These are phyloP conservation scores for Aspergillus avenaceus DNA, from an alignment of 495 filamentous ascomycete species.

Conservation along the genomic window DNA sequence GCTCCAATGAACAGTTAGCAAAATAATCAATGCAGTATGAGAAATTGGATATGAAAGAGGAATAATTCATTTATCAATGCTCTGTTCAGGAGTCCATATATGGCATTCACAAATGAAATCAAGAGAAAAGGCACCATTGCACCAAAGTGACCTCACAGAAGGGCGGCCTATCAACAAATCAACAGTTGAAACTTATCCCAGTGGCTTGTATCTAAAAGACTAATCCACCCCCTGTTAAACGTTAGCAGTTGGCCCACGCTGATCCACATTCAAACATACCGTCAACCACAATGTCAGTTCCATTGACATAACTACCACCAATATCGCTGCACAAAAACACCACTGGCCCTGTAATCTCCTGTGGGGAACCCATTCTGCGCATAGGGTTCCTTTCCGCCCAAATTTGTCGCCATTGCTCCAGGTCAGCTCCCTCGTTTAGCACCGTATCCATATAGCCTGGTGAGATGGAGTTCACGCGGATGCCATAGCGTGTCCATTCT, in stretches of 20 bases:
- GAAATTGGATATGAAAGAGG: too few relatives aligned
- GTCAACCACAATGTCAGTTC: constrained; percentile 57
- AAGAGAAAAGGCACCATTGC: too few relatives aligned
- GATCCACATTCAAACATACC: constrained; percentile 23
- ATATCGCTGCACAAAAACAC: constrained; percentile 56
- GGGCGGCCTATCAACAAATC: too few relatives aligned
- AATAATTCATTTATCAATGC: too few relatives aligned
- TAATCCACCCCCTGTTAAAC: neutral
- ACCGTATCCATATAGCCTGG: constrained; percentile 79
- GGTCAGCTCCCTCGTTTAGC: constrained; percentile 59
- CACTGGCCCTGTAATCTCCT: constrained; percentile 64
- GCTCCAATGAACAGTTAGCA: too few relatives aligned
- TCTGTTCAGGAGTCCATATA: too few relatives aligned
- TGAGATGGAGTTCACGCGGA: constrained; percentile 62
- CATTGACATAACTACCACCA: constrained; percentile 67
- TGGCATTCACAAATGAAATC: too few relatives aligned
- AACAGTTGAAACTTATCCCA: too few relatives aligned
- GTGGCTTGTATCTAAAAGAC: neutral
- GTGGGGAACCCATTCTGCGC: constrained; percentile 62
- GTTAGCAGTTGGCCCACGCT: neutral
- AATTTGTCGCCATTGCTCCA: constrained; percentile 48
- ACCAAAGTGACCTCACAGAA: too few relatives aligned
- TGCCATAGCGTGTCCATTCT: constrained; percentile 50
- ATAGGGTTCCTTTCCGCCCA: constrained; percentile 63
- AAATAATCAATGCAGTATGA: too few relatives aligned